These are phyloP conservation scores for Butyriboletus appendiculatus DNA, from an alignment of 1,284 basidiomycete species.

Conservation along the genomic window DNA sequence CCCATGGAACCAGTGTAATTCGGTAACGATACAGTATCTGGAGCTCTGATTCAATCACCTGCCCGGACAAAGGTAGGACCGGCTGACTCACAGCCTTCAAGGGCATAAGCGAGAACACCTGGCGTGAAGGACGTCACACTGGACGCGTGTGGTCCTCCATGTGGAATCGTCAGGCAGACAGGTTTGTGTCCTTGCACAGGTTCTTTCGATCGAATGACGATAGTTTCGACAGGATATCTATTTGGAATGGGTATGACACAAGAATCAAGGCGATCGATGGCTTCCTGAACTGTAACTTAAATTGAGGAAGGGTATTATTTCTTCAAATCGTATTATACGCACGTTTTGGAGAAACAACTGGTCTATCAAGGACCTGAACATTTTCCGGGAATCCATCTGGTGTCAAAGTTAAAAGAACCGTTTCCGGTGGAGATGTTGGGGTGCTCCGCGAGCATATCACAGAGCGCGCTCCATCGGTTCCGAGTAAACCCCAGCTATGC, in stretches of 20 bases:
- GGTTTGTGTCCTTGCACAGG: conserved; percentile 25
- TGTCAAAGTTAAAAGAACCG: conserved; percentile 40
- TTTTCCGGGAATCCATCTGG: background rate
- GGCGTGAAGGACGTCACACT: conserved; percentile 51
- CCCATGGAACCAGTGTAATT: conserved; percentile 60
- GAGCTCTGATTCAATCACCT: background rate
- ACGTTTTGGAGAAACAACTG: conserved; percentile 41
- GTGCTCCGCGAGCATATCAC: conserved; percentile 56
- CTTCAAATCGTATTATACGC: conserved; percentile 13
- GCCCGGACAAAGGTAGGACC: background rate
- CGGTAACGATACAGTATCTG: conserved; percentile 55
- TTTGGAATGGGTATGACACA: conserved; percentile 49
- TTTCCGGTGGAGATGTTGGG: conserved; percentile 48
- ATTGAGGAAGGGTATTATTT: background rate
- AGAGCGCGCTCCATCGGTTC: conserved; percentile 47
- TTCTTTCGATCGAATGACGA: conserved; percentile 43
- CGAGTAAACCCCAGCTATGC: conserved; percentile 55
- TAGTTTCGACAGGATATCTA: conserved; percentile 52
- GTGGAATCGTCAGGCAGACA: conserved; percentile 54
- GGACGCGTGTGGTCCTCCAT: conserved; percentile 69
- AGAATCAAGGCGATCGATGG: conserved; percentile 42
- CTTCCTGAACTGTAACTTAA: conserved; percentile 39
- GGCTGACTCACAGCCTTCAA: conserved; percentile 58
- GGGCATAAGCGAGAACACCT: conserved; percentile 45
- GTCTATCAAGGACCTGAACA: conserved; percentile 19